Evolutionary conservation across 371 early-diverging fungal species (phyloP), one percentile per base, ranked within the genome.

Genomic region (Massospora cicadina): DNA sequence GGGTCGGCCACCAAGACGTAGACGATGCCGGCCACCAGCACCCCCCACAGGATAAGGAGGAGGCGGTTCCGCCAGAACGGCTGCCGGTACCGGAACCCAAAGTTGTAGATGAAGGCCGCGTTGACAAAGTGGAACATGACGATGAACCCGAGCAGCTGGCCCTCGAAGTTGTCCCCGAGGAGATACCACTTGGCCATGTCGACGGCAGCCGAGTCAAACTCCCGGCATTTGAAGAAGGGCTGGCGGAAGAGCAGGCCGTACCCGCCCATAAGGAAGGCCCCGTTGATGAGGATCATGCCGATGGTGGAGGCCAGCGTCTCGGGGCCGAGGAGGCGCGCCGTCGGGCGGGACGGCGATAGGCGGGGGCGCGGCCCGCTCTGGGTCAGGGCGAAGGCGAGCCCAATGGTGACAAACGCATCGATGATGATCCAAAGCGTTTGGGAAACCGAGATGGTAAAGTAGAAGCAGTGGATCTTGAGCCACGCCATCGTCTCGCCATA

Each of bases 401-500:
- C 74, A 2, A 87, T 79, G 21, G 85, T 77, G 33, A 81, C 81
- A 26, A 79, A 74, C 0, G 82, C 84, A 70, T 88, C 89, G 31
- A 84, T 75, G 12, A 79, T 70, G 68, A 88, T 81, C 89, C 89
- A 88, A 63, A 83, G 73, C 30, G 75, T 70, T 66, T 86, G 79
- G 2, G 77, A 72, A 66, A 81, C 68, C 0, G 71, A 70, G 23
- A 76, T 69, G 12, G 77, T 71, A 68, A 82, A 82, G 66, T 84
- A 84, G 60, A 80, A 82, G 0, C 72, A 75, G 58, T 69, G 73
- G 55, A 85, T 79, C 68, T 84, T 78, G 21, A 87, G 67, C 71
- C 83, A 82, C 61, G 81, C 72, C 81, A 90, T 81, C 57, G 83
- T 79, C 70, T 87, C 86, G 54, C 88, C 88, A 65, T 88, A 89